Evolutionary conservation across 768 basidiomycete species (phyloP), one percentile per base, ranked within the genome.

Genomic region (Lepiota venenata): DNA sequence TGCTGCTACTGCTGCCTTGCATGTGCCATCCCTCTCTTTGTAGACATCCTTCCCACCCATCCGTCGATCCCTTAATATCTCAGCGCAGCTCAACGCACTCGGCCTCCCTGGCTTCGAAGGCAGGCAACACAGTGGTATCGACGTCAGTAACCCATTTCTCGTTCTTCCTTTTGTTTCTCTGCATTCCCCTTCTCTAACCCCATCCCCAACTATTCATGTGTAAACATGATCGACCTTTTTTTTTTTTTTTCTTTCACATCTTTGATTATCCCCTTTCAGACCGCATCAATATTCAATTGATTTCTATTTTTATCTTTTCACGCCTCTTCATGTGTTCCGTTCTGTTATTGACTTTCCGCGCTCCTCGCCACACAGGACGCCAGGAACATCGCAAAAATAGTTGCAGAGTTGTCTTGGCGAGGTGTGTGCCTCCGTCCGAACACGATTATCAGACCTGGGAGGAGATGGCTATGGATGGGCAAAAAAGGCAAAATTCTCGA

Each of bases 401-500:
- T 96, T 38, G 71, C 81, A 47, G 88, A 92, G 62, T 81, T 98
- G n/a, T 86, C 86, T 11, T 70, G 80, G 51, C 79, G 82, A 50
- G 85, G 85, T 25, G 73, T 88, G 29, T 71, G 76, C 54, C 74
- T 98, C 57, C 76, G 82, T 57, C 83, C 92, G 18, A 97, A 95
- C 63, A 83, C 83, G 7, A 58, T 73, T n/a, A 81, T 92, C 60
- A 74, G 81, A 63, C 80, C 83, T 37, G 75, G 78, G 57, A 76
- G 81, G 46, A 78, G 86, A 50, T 94, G 89, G 91, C 71, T 71
- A 12, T 93, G 92, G 92, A 93, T 94, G 92, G 91, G 90, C 62
- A 83, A 78, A 62, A 70, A 74, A 37, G 90, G 90, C 9, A 75
- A 83, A 67, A 72, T 91, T 55, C 69, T 88, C 60, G 84, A 88